These are phyloP conservation scores for Pythium periplocum DNA, from an alignment of 352 stramenopile species.

Conservation along the genomic window DNA sequence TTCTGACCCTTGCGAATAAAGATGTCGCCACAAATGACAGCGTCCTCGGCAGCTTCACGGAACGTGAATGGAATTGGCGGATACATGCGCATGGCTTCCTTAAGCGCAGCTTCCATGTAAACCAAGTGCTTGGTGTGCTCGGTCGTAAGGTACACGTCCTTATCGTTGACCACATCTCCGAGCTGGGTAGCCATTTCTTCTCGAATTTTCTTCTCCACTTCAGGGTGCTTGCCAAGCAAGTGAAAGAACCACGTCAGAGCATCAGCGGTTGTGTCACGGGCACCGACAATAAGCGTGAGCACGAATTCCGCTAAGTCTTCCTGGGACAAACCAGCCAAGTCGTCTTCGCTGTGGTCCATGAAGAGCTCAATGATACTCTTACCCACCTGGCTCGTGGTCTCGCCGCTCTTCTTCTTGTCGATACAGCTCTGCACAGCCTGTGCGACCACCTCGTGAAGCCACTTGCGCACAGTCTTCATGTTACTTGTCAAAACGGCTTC, in stretches of 20 bases:
- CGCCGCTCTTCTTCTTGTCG: slow-evolving; percentile 1
- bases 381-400: slow-evolving; percentile 24
- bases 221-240: slow-evolving; percentile 51
- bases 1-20: too few species aligned
- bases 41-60: too few species aligned
- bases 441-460: slow-evolving; percentile 37
- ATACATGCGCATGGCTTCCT: too few species aligned
- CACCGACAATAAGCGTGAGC: slow-evolving; percentile 59
- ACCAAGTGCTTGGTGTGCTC: slow-evolving; percentile 40
- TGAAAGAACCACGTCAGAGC: slow-evolving; percentile 67
- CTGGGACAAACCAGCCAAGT: slow-evolving; percentile 12
- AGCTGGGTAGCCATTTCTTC: slow-evolving; percentile 25
- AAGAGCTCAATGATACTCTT: slow-evolving; percentile 12
- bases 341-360: slow-evolving; percentile 6
- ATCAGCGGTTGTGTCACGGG: slow-evolving; percentile 62
- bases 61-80: too few species aligned
- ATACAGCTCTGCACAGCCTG: slow-evolving; percentile 26
- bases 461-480: slow-evolving; percentile 29
- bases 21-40: too few species aligned
- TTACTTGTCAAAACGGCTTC: slow-evolving; percentile 31
- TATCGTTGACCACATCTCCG: not conserved
- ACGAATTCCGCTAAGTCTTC: slow-evolving; percentile 55
- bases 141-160: slow-evolving; percentile 26
- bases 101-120: slow-evolving; percentile 37
- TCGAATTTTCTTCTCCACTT: slow-evolving; percentile 33